phyloP scores from a whole-genome alignment of 768 basidiomycete genomes.

The Pilatotrama ljubarskyi region DNA sequence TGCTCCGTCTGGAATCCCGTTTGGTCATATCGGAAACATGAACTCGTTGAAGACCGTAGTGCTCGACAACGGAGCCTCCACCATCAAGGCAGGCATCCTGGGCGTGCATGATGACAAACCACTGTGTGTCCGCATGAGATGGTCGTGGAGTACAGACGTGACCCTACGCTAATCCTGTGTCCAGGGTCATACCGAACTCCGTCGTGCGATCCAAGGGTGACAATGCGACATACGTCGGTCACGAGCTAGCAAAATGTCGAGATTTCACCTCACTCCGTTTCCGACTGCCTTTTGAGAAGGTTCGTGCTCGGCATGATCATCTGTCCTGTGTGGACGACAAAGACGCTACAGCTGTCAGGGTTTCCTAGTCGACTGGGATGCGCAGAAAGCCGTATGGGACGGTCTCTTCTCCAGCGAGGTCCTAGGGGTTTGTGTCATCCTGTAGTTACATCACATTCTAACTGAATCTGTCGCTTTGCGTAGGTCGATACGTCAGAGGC shows the following conservation, averaged over 20 bases:
- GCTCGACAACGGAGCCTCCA: conserved; percentile 85
- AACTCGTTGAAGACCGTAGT: conserved; percentile 41
- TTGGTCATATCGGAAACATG: conserved; percentile 3
- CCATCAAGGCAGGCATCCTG: conserved; percentile 73
- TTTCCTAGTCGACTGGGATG: conserved; percentile 93
- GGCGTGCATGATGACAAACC: conserved; percentile 31
- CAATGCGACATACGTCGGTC: conserved; percentile 79
- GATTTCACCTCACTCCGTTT: conserved; percentile 84
- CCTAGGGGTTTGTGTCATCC: conserved; percentile 15
- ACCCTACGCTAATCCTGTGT: neutral
- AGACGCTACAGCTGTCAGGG: conserved; percentile 53
- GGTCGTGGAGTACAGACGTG: neutral
- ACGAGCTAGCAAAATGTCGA: conserved; percentile 74
- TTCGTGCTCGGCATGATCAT: conserved; percentile 33
- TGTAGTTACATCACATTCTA: neutral
- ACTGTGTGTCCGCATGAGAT: conserved; percentile 27
- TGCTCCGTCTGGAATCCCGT: conserved; percentile 4
- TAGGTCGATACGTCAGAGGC: conserved; percentile 75
- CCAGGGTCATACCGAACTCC: conserved; percentile 76
- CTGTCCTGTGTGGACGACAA: conserved; percentile 8
- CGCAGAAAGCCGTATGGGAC: conserved; percentile 94
- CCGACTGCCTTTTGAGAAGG: conserved; percentile 87
- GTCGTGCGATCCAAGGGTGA: conserved; percentile 85
- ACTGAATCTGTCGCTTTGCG: neutral
- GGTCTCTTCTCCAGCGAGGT: conserved; percentile 71